These are phyloP conservation scores for Oidium heveae DNA, from an alignment of 2,329 filamentous ascomycete species.

Conservation along the genomic window DNA sequence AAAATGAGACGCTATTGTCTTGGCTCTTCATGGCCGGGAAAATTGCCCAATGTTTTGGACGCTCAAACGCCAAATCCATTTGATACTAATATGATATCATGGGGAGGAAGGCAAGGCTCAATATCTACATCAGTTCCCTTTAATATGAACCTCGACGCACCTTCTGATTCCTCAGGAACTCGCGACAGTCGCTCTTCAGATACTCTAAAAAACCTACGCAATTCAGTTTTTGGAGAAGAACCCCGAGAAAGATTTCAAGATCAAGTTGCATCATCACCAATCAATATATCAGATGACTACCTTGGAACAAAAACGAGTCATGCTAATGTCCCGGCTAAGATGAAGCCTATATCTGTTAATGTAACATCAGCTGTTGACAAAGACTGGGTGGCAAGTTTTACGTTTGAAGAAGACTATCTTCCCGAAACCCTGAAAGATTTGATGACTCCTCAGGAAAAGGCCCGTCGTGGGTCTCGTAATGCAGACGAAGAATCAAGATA, in stretches of 20 bases:
- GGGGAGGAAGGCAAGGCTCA: constrained; percentile 69
- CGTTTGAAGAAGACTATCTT: constrained; percentile 74
- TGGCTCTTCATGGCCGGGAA: constrained; percentile 46
- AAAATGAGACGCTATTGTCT: constrained; percentile 34
- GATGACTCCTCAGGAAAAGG: constrained; percentile 41
- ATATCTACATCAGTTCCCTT: constrained; percentile 83
- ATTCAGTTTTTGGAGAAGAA: constrained; percentile 35
- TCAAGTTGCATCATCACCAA: constrained; percentile 18
- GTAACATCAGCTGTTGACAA: constrained; percentile 32
- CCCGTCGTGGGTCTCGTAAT: constrained; percentile 32
- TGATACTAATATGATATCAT: constrained; percentile 84
- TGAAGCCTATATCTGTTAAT: constrained; percentile 44
- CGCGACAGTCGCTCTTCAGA: constrained; percentile 36
- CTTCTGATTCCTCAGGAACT: constrained; percentile 44
- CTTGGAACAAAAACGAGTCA: constrained; percentile 48
- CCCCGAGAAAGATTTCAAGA: constrained; percentile 37
- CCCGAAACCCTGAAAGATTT: constrained; percentile 45
- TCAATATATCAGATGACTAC: constrained; percentile 26
- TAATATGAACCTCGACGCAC: constrained; percentile 72
- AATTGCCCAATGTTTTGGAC: constrained; percentile 67
- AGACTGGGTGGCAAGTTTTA: constrained; percentile 43
- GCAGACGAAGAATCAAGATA: constrained; percentile 25
- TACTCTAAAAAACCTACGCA: constrained; percentile 36
- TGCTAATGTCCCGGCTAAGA: constrained; percentile 39
- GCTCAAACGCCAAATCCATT: constrained; percentile 84